Evolutionary conservation across 306 rosid species (phyloP).

Genomic region (Benincasa hispida): DNA sequence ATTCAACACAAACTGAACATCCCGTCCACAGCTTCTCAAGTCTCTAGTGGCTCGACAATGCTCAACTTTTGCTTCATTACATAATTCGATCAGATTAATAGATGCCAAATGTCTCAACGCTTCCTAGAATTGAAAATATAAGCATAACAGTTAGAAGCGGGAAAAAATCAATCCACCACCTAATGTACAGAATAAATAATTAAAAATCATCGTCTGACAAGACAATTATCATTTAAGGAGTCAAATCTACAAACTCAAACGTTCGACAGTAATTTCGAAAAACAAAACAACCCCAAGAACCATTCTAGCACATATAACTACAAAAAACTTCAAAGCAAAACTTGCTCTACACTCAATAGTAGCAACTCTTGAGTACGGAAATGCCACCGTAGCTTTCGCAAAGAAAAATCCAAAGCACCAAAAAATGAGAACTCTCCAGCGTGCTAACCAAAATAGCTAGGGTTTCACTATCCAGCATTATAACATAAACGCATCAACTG

Average conservation of each 20-base stretch:
- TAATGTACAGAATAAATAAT: neutral
- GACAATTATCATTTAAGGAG: neutral
- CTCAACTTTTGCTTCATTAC: conserved; percentile 93
- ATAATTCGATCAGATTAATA: conserved; percentile 66
- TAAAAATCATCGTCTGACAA: neutral
- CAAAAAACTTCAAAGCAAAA: neutral
- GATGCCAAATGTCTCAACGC: conserved; percentile 83
- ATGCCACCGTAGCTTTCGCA: neutral
- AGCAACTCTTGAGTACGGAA: neutral
- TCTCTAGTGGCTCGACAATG: conserved; percentile 94
- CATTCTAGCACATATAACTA: neutral
- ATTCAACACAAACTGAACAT: conserved; percentile 52
- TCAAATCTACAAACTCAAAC: neutral
- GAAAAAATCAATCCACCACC: neutral
- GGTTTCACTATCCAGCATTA: neutral
- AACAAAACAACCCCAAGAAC: neutral
- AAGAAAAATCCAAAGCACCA: neutral
- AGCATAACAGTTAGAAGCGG: neutral
- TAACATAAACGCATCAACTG: neutral
- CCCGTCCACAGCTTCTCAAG: conserved; percentile 92
- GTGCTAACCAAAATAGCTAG: neutral
- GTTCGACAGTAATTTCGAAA: neutral
- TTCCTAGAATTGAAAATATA: conserved; percentile 42
- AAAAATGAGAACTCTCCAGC: neutral
- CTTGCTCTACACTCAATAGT: neutral